phyloP scores from a whole-genome alignment of 208 protist genomes.

The Crithidia brevicula region DNA sequence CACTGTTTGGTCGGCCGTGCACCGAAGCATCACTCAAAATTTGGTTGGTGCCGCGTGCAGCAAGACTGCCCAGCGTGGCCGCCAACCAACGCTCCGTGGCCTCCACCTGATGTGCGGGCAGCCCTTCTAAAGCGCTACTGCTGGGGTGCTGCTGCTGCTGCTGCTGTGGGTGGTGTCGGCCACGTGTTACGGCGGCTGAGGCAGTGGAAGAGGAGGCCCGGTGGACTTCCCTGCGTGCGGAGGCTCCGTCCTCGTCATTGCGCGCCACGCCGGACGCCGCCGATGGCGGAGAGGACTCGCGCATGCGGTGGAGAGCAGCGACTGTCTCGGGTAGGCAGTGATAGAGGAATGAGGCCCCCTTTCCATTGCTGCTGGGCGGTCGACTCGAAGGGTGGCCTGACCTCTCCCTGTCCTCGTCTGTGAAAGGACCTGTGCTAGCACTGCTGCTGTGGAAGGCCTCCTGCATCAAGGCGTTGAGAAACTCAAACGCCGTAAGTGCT shows the following conservation, averaged over 20 bases:
- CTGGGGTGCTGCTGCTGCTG: not conserved
- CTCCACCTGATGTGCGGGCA: too few species aligned
- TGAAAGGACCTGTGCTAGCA: not conserved
- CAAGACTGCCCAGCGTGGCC: constrained; percentile 20
- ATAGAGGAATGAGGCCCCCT: constrained; percentile 7
- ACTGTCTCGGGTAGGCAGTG: constrained; percentile 37
- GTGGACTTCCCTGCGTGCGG: too few species aligned
- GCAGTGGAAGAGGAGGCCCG: too few species aligned
- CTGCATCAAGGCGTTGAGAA: constrained; percentile 17
- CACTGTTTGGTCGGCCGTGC: not conserved
- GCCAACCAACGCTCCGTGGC: constrained; percentile 23
- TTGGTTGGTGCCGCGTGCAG: not conserved
- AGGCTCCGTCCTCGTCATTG: too few species aligned
- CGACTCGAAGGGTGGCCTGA: too few species aligned
- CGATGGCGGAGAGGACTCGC: not conserved
- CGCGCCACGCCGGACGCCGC: too few species aligned
- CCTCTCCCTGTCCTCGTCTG: not conserved
- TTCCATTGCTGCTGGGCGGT: not conserved
- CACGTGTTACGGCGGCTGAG: too few species aligned
- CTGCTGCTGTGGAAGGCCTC: constrained; percentile 27
- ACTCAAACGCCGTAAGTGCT: constrained; percentile 6
- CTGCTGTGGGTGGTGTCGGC: not conserved
- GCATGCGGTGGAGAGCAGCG: constrained; percentile 34
- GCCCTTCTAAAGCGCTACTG: not conserved
- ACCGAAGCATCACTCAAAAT: not conserved